Conservation (phyloP, 2,329 filamentous ascomycete genomes). For the Microdochium paspali region DNA sequence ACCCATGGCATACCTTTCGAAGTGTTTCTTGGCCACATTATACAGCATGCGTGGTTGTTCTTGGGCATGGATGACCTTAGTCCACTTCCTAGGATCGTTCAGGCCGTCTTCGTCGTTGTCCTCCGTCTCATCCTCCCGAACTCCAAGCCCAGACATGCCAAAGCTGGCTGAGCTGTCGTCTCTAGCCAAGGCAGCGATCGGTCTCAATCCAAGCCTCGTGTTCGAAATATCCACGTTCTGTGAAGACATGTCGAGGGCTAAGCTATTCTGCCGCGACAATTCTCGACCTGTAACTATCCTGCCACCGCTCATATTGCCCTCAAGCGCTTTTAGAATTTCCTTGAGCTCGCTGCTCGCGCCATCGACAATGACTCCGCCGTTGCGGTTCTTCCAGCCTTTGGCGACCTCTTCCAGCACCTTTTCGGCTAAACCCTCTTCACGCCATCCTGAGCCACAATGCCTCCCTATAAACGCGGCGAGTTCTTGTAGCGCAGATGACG, state of each 20-base stretch:
- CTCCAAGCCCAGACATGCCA: conserved; percentile 41
- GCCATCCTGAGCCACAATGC: conserved; percentile 92
- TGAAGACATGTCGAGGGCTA: conserved; percentile 44
- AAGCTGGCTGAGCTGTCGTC: conserved; percentile 61
- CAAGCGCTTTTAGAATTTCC: conserved; percentile 72
- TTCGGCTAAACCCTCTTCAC: conserved; percentile 89
- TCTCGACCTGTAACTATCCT: conserved; percentile 48
- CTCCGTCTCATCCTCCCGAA: conserved; percentile 35
- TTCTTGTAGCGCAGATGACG: conserved; percentile 74
- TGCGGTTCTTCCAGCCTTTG: conserved; percentile 81
- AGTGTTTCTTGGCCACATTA: conserved; percentile 78
- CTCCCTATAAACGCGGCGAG: conserved; percentile 85
- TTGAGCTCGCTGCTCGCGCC: conserved; percentile 68
- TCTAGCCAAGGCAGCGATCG: conserved; percentile 31
- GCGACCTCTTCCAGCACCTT: conserved; percentile 87
- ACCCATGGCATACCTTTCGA: conserved; percentile 53
- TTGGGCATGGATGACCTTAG: conserved; percentile 76
- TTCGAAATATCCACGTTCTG: conserved; percentile 41
- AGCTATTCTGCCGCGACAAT: conserved; percentile 54
- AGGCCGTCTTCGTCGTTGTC: conserved; percentile 50
- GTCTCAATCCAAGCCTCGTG: conserved; percentile 46
- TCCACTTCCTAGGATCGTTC: conserved; percentile 68
- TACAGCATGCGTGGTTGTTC: conserved; percentile 75
- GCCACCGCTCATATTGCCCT: conserved; percentile 85
- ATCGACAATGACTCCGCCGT: conserved; percentile 85